Percentiles rank a stretch among this genome's conserved stretches.
Evolutionary conservation across 768 basidiomycete genomes (phyloP).

Genomic region (Lactarius indigo): DNA sequence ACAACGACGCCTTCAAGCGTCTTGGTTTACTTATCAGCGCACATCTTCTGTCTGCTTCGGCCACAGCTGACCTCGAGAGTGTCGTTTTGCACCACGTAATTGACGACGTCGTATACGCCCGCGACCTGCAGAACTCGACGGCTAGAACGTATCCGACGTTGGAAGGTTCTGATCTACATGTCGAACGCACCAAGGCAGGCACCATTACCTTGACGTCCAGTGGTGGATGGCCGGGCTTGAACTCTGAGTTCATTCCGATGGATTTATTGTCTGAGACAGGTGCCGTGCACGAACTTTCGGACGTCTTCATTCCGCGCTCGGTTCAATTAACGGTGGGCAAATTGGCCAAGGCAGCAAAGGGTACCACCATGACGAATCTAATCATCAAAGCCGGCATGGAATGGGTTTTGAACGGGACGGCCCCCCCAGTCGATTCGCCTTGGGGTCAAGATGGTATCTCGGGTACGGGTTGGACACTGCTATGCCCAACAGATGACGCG

Average conservation of each 20-base stretch:
- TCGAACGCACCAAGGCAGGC: conserved; percentile 54
- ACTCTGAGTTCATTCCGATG: conserved; percentile 50
- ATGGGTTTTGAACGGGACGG: conserved; percentile 86
- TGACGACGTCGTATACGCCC: conserved; percentile 68
- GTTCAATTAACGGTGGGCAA: conserved; percentile 88
- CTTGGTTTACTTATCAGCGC: conserved; percentile 82
- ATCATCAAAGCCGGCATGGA: conserved; percentile 81
- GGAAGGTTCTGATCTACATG: conserved; percentile 77
- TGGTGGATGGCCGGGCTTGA: conserved; percentile 77
- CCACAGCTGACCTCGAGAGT: conserved; percentile 74
- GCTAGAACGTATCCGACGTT: conserved; percentile 74
- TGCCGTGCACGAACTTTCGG: conserved; percentile 84
- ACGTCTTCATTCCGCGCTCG: conserved; percentile 81
- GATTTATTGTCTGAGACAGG: conserved; percentile 85
- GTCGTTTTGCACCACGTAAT: conserved; percentile 89
- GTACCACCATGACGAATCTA: conserved; percentile 82
- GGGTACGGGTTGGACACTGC: conserved; percentile 73
- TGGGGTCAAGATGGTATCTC: conserved; percentile 54
- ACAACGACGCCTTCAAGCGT: conserved; percentile 83
- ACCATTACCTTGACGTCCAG: conserved; percentile 54
- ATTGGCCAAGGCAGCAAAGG: conserved; percentile 83
- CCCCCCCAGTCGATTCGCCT: conserved; percentile 64
- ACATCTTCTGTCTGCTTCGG: conserved; percentile 76
- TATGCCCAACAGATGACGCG: conserved; percentile 90
- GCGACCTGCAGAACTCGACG: conserved; percentile 57